Evolutionary conservation across 257 asterid species (phyloP), one percentile per base, ranked within the genome.

Genomic region (Schizonepeta tenuifolia): DNA sequence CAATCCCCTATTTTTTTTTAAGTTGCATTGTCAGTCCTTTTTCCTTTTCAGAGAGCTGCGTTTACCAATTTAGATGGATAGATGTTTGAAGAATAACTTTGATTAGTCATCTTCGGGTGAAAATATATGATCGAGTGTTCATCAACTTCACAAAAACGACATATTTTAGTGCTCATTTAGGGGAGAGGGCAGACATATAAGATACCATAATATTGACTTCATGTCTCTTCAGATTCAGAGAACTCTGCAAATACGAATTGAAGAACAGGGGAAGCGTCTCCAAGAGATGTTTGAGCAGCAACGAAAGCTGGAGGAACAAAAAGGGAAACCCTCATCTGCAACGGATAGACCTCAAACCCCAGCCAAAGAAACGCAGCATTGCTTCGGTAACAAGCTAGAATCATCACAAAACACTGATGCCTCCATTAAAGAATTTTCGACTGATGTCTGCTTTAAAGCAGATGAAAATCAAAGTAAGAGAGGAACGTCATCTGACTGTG

Each of bases 241-340:
- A 71, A 88, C 80, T 67, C 83, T 92, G 81, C 98, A 92, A 78
- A 57, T 92, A 76, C 86, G 90, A 75, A 92, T 92, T 7, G 98
- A 92, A 82, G 96, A 92, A 71, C 98, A 89, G 75, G 98, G 94
- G 46, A 87, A 72, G 77, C 84, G 78, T 75, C 92, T 92, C 44
- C 94, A 86, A 67, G 81, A 80, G 87, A 92, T 92, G 82, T 85
- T 92, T 13, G 92, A 92, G 82, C 91, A 83, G 79, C 96, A 90
- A 66, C 80, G 73, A 71, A 82, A 79, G 78, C 83, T 88, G 80
- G 96, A 83, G 78, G 86, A 86, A 74, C 84, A 81, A 14, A 87
- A 85, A 74, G 31, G 56, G 58, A 83, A 84, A 69, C 56, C 84
- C 13, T 67, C 86, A 4, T 66, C 85, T 3, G 63, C 79, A 2